Percentiles rank a stretch among this genome's conserved stretches.
Evolutionary conservation across 2,329 filamentous ascomycete genomes (phyloP).

Genomic region (Cadophora malorum): DNA sequence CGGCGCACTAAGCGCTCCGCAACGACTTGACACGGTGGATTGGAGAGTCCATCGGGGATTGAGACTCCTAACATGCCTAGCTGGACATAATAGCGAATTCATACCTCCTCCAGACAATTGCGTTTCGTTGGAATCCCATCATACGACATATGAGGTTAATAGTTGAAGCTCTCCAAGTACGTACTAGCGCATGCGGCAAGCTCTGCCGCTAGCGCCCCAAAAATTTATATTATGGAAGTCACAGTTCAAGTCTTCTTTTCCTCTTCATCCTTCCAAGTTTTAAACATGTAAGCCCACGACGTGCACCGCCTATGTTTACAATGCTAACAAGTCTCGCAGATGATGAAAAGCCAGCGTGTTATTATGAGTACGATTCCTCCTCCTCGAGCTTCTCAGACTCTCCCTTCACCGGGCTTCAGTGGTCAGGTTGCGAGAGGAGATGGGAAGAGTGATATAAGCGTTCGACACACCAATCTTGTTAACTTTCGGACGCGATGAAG

Average conservation of each 20-base stretch:
- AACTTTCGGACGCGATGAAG: conserved; percentile 92
- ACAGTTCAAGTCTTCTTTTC: conserved; percentile 49
- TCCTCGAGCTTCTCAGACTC: conserved; percentile 73
- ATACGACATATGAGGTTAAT: not conserved
- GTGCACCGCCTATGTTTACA: conserved; percentile 17
- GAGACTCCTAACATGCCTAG: conserved; percentile 18
- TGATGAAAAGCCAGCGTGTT: conserved; percentile 99
- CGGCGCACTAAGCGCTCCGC: not conserved
- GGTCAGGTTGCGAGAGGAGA: conserved; percentile 72
- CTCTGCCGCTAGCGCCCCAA: conserved; percentile 31
- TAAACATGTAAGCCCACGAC: conserved; percentile 78
- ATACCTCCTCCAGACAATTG: conserved; percentile 35
- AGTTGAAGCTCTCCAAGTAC: conserved; percentile 34
- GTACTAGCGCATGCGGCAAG: conserved; percentile 33
- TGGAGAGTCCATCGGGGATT: conserved; percentile 12
- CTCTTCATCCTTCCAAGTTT: conserved; percentile 99
- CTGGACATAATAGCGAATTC: conserved; percentile 31
- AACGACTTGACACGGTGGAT: conserved; percentile 9
- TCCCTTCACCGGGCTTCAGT: conserved; percentile 89
- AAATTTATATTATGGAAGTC: conserved; percentile 28
- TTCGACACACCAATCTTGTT: conserved; percentile 99
- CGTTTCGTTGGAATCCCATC: not conserved
- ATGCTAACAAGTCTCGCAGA: conserved; percentile 60
- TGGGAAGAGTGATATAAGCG: conserved; percentile 92
- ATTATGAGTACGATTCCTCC: conserved; percentile 80